Evolutionary conservation across 2,329 filamentous ascomycete genomes (phyloP), one percentile per base, ranked within the genome.

Genomic region (Diaporthe destruens): DNA sequence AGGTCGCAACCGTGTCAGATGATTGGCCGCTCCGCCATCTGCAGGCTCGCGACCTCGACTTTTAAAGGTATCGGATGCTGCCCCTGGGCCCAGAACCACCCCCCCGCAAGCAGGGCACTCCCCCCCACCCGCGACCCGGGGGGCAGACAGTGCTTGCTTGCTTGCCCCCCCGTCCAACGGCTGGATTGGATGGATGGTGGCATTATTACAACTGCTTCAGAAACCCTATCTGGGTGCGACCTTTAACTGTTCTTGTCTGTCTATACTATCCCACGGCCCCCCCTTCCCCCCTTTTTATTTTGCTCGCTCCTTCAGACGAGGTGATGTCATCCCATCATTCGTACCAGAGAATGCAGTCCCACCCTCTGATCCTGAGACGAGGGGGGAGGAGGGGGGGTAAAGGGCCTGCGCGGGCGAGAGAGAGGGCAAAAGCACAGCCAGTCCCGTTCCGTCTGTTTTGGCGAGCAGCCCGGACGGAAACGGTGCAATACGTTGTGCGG

Each of bases 11-110:
- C 54, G 67, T 69, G 67, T 69, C 67, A 69, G 67, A 39, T 69
- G 67, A 69, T 69, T 69, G 67, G 67, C 67, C 39, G 54, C 20
- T 18, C 54, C 29, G 66, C 54, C 29, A 51, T 39, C 54, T 69
- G 67, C 67, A 69, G 23, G 67, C 47, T 59, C 67, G 67, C 67
- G 67, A 69, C 67, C 54, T 69, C 56, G 67, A 57, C 54, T 69
- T n/a, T 47, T 49, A 51, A 59, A 69, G 67, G 67, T 34, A 69
- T 69, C 54, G 67, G 49, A 57, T 51, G 67, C 54, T 59, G 67
- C 39, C 67, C 61, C 51, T 44, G 57, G 61, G 29, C 29, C 29
- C 29, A 29, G 29, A 29, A 29, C 29, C 29, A 29, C 29, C 29
- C 29, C 61, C 47, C 61, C 61, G 47, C 61, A 5, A 51, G 44